Evolutionary conservation across 1,284 basidiomycete genomes (phyloP).

Genomic region (Polyporus tsugae): DNA sequence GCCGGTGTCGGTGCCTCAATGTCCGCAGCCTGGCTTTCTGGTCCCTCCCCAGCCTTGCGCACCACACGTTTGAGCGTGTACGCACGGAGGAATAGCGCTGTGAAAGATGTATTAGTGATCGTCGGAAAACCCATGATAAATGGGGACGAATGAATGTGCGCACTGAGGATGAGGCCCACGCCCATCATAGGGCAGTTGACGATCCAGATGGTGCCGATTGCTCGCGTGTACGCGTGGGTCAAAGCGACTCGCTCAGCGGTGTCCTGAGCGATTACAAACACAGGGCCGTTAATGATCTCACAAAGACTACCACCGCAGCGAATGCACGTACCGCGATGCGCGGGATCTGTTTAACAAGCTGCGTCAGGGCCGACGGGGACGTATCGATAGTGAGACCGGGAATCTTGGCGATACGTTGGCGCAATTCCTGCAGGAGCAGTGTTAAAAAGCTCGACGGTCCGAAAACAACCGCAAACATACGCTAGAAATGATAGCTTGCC

Average conservation of each 20-base stretch:
- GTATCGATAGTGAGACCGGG: slow-evolving; percentile 57
- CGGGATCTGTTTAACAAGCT: slow-evolving; percentile 62
- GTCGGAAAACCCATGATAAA: neutral
- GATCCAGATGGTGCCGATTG: slow-evolving; percentile 79
- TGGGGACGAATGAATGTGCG: neutral
- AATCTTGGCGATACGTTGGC: slow-evolving; percentile 56
- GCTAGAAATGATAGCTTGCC: slow-evolving; percentile 73
- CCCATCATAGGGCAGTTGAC: slow-evolving; percentile 69
- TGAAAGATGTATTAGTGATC: neutral
- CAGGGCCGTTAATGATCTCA: neutral
- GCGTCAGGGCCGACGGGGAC: slow-evolving; percentile 60
- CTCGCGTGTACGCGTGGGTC: slow-evolving; percentile 73
- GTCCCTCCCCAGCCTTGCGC: slow-evolving; percentile 49
- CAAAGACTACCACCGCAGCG: neutral
- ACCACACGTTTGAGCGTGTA: slow-evolving; percentile 72
- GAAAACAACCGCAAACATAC: slow-evolving; percentile 47
- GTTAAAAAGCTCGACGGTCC: slow-evolving; percentile 4
- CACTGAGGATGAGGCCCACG: slow-evolving; percentile 66
- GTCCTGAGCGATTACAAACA: slow-evolving; percentile 49
- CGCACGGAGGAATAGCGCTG: slow-evolving; percentile 60
- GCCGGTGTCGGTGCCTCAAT: slow-evolving; percentile 32
- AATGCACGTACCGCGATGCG: slow-evolving; percentile 56
- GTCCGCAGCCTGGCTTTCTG: slow-evolving; percentile 31
- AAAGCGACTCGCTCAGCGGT: slow-evolving; percentile 55
- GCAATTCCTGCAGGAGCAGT: slow-evolving; percentile 50